Evolutionary conservation across 768 basidiomycete species (phyloP).

Genomic region (Clathrus columnatus): DNA sequence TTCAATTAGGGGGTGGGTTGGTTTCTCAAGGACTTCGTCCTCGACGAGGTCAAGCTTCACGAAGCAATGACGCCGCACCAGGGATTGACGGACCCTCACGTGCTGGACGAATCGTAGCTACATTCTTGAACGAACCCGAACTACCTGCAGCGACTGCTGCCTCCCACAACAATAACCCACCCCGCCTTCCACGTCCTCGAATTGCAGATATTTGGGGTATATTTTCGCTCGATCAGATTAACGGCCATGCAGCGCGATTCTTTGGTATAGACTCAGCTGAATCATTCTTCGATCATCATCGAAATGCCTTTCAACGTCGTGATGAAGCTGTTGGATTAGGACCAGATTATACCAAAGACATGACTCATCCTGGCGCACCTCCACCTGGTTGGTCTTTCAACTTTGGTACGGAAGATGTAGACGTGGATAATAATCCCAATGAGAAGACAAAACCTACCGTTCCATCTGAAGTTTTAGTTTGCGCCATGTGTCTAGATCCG

Average conservation of each 20-base stretch:
- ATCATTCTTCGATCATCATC: not conserved
- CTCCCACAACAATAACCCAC: not conserved
- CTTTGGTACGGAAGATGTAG: constrained; percentile 36
- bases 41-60: constrained; percentile 15
- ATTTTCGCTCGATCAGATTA: too few relatives aligned
- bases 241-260: not conserved
- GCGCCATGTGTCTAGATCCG: constrained; percentile 58
- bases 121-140: not conserved
- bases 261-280: too few relatives aligned
- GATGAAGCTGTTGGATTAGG: not conserved
- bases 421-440: constrained; percentile 47
- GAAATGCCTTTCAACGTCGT: not conserved
- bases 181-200: too few relatives aligned
- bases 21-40: not conserved
- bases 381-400: constrained; percentile 61
- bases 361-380: constrained; percentile 53
- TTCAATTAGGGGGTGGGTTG: constrained; percentile 8
- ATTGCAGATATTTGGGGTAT: too few relatives aligned
- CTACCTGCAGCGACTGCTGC: not conserved
- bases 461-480: constrained; percentile 47
- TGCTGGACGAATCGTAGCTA: not conserved
- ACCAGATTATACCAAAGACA: constrained; percentile 43
- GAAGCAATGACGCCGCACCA: not conserved
- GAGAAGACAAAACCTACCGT: constrained; percentile 24
- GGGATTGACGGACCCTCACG: not conserved